Conservation (phyloP, 495 filamentous ascomycete genomes). For the Xylaria curta region DNA sequence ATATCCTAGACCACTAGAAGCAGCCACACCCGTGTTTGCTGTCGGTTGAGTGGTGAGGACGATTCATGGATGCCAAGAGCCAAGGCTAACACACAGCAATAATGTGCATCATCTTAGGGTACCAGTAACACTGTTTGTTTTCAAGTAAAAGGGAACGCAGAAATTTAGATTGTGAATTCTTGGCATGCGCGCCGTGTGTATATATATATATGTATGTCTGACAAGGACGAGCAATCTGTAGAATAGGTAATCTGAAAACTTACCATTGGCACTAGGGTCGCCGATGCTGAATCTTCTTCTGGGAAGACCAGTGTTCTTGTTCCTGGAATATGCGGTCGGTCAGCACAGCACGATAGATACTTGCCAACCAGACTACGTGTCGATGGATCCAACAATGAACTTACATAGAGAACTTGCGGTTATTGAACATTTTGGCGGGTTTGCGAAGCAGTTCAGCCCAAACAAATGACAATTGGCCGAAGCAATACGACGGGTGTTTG, state of each 20-base stretch:
- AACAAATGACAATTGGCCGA: not conserved
- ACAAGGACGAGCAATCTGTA: not conserved
- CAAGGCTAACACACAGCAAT: constrained; percentile 41
- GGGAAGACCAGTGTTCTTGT: constrained; percentile 61
- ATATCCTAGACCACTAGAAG: constrained; percentile 9
- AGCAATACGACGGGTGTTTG: constrained; percentile 5
- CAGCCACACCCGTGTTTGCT: constrained; percentile 15
- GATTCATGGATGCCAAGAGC: constrained; percentile 36
- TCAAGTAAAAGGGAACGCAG: constrained; percentile 16
- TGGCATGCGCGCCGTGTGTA: constrained; percentile 32
- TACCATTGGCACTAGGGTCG: constrained; percentile 59
- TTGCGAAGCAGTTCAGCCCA: constrained; percentile 23
- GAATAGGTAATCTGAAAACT: constrained; percentile 24
- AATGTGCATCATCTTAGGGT: constrained; percentile 30
- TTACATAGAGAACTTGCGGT: constrained; percentile 63
- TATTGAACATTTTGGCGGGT: constrained; percentile 48
- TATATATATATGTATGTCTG: constrained; percentile 28
- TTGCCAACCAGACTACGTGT: not conserved
- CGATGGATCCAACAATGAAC: not conserved
- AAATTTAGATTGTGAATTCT: constrained; percentile 19
- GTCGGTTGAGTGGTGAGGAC: not conserved
- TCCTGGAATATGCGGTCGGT: constrained; percentile 37
- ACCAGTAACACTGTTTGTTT: constrained; percentile 12
- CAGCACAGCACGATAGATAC: constrained; percentile 1
- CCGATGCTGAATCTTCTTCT: constrained; percentile 59